phyloP scores from a whole-genome alignment of 2,329 filamentous ascomycete genomes.

The Cladosporium cucumerinum region DNA sequence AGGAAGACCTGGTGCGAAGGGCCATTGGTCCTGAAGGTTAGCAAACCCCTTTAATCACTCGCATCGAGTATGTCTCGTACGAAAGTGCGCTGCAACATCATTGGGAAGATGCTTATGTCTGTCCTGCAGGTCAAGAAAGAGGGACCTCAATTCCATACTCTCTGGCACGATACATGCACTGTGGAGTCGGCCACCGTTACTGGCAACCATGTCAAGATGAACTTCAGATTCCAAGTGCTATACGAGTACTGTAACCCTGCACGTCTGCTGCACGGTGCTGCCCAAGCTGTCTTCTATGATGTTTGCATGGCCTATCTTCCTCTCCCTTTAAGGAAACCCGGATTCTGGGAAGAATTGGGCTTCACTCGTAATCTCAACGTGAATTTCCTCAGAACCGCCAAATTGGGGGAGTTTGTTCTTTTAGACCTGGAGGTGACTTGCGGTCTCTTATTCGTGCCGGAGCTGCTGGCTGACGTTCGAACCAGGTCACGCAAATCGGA shows the following conservation, averaged over 20 bases:
- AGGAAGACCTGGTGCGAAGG: neutral
- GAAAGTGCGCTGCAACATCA: neutral
- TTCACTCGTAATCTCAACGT: slow-evolving; percentile 25
- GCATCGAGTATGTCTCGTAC: neutral
- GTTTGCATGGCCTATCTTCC: slow-evolving; percentile 23
- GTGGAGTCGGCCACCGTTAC: neutral
- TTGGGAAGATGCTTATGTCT: neutral
- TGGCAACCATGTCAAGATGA: neutral
- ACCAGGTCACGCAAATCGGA: slow-evolving; percentile 16
- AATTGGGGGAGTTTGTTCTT: slow-evolving; percentile 22
- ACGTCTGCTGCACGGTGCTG: slow-evolving; percentile 25
- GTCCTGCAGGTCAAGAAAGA: neutral
- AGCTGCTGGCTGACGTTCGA: neutral
- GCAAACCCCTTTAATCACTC: neutral
- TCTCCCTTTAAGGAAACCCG: slow-evolving; percentile 2
- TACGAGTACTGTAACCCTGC: slow-evolving; percentile 26
- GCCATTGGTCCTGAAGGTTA: neutral
- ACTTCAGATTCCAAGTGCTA: slow-evolving; percentile 22
- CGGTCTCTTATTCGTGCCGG: neutral
- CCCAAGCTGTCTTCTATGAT: slow-evolving; percentile 25
- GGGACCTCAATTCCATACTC: neutral
- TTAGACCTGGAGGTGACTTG: slow-evolving; percentile 24
- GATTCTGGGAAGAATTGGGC: slow-evolving; percentile 26
- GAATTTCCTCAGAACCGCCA: slow-evolving; percentile 24
- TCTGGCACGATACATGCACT: neutral